Base-by-base conservation (phyloP, 2,329 filamentous ascomycete species). In the Pezicula neosporulosa region DNA sequence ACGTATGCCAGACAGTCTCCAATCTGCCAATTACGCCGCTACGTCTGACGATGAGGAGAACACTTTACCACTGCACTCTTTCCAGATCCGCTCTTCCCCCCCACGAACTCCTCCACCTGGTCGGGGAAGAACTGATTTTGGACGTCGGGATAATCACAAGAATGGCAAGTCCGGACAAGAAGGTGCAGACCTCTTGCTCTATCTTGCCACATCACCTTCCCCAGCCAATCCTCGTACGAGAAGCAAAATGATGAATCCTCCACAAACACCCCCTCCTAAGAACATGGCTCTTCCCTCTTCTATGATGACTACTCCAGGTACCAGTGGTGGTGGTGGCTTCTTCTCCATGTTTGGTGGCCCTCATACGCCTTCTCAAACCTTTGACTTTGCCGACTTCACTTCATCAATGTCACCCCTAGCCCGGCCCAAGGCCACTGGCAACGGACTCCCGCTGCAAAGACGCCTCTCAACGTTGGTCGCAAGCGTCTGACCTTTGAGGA, bases 381-480 rank as follows among this genome's bases (percentile, higher is more conserved):
- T 97, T 70, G 95, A 97, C 73, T 96, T 97, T 72, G 84, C 91
- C 48, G 94, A 99, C 67, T 99, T 96, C 71, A 99, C 67, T 99
- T 96, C 71, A 87, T 97, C 66, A 97, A 97, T 71, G 93, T 97
- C 68, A 96, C 94, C 6, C 94, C 94, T 0, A 96, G 90, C 65
- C 94, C 94, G 18, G 94, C 90, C 24, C 94, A 97, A 72, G 90
- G 85, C 60, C 81, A 85, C 9, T 97, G 91, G 89, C 54, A 55
- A 4, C 61, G 62, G 49, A 68, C 63, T 24, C 64, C 65, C 15
- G 60, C 59, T 4, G 45, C 55, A 41, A 65, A 64, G 44, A 66
- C 64, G 7, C 62, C 64, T 6, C 49, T 59, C 12, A 59, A 60
- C 5, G 55, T 65, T 3, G 53, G 55, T 28, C 55, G 64, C 41